These are phyloP conservation scores for Lachnellula subtilissima DNA, from an alignment of 2,329 filamentous ascomycete species.

Conservation along the genomic window DNA sequence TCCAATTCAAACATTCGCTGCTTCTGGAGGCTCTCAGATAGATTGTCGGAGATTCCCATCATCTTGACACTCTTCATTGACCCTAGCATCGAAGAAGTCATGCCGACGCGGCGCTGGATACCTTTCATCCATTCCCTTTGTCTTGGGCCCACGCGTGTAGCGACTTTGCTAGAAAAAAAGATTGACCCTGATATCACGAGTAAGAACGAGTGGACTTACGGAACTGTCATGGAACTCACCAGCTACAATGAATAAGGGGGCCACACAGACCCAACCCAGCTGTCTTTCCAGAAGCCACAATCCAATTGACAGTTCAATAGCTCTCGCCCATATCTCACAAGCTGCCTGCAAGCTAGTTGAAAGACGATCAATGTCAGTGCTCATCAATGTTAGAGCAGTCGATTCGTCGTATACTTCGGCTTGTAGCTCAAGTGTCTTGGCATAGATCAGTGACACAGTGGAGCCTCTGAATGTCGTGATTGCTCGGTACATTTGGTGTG, in stretches of 20 bases:
- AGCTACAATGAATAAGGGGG: conserved; percentile 16
- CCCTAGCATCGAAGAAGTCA: conserved; percentile 37
- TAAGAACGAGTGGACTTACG: neutral
- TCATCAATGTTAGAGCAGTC: conserved; percentile 41
- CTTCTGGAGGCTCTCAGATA: conserved; percentile 31
- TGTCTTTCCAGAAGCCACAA: conserved; percentile 35
- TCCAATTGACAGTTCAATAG: conserved; percentile 36
- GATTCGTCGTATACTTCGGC: conserved; percentile 32
- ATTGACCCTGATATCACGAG: conserved; percentile 3
- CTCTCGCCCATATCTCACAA: conserved; percentile 36
- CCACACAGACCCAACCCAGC: conserved; percentile 28
- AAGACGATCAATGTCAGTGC: conserved; percentile 34
- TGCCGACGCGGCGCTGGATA: conserved; percentile 38
- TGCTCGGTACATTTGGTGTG: conserved; percentile 38
- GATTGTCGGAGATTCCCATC: conserved; percentile 36
- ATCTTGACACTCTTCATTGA: conserved; percentile 43
- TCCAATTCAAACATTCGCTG: conserved; percentile 15
- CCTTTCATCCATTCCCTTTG: conserved; percentile 35
- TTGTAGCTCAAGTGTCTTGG: conserved; percentile 38
- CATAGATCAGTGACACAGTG: conserved; percentile 46
- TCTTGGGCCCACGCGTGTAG: conserved; percentile 12
- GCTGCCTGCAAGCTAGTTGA: conserved; percentile 24
- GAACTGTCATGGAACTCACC: conserved; percentile 5
- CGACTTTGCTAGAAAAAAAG: neutral
- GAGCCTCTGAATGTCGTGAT: conserved; percentile 40